phyloP scores from a whole-genome alignment of 371 early-diverging fungal species.

The Syncephalastrum contaminatum region DNA sequence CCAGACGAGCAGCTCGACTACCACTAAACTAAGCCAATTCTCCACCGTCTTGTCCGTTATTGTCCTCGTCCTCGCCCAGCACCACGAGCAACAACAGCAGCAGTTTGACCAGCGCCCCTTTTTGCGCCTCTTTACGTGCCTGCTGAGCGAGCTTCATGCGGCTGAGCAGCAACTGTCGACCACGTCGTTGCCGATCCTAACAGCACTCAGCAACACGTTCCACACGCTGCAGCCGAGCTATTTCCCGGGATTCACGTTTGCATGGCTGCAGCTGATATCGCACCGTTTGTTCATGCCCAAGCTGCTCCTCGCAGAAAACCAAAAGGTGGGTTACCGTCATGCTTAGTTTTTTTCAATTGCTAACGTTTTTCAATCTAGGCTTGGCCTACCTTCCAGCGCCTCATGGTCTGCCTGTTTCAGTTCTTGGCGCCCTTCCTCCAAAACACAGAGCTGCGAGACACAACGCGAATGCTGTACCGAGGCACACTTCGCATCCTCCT shows the following conservation, averaged over 20 bases:
- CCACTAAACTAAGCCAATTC: conserved; percentile 42
- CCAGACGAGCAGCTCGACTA: conserved; percentile 8
- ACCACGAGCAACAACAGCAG: conserved; percentile 77
- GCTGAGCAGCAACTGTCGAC: conserved; percentile 69
- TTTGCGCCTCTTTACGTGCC: conserved; percentile 84
- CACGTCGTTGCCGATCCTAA: conserved; percentile 72
- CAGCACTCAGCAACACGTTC: conserved; percentile 80
- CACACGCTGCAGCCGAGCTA: conserved; percentile 81
- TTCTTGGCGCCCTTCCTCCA: conserved; percentile 87
- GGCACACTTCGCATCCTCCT: conserved; percentile 88
- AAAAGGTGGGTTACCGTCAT: conserved; percentile 40
- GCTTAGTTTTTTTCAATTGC: conserved; percentile 18
- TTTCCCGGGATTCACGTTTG: conserved; percentile 95
- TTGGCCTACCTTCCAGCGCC: conserved; percentile 86
- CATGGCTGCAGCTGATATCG: conserved; percentile 92
- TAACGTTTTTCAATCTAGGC: conserved; percentile 28
- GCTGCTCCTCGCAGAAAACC: conserved; percentile 71
- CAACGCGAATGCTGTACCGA: conserved; percentile 84
- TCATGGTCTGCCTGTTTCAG: conserved; percentile 80
- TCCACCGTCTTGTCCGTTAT: conserved; percentile 84
- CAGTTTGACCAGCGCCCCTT: conserved; percentile 91
- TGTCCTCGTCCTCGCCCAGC: conserved; percentile 76
- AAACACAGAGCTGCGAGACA: conserved; percentile 68
- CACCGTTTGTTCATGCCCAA: conserved; percentile 93
- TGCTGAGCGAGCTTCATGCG: conserved; percentile 81